Conservation (phyloP, 129 eudicot species). For the Helianthus annuus region HanXRQr2.0-SUNRISE NC_035446.2:151313763-151314262, state of each 20-base stretch:
- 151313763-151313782: neutral
- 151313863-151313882: neutral
- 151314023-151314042: neutral
- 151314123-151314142: too few relatives aligned
- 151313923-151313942: neutral
- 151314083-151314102: constrained; percentile 1
- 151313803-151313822: neutral
- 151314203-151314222: too few relatives aligned
- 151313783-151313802: neutral
- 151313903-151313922: constrained; percentile 11
- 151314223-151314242: too few relatives aligned
- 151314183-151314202: too few relatives aligned
- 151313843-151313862: neutral
- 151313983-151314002: neutral
- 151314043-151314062: neutral
- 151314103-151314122: neutral
- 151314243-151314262: too few relatives aligned
- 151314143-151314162: too few relatives aligned
- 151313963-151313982: constrained; percentile 6
- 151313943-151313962: constrained; percentile 5
- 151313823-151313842: constrained; percentile 4
- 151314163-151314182: too few relatives aligned
- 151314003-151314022: neutral
- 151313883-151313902: constrained; percentile 9
- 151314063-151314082: neutral